A percentile compares a stretch with the other conserved stretches of the same genome.
phyloP scores from a whole-genome alignment of 352 stramenopile genomes.

The Phytopythium vexans region DNA sequence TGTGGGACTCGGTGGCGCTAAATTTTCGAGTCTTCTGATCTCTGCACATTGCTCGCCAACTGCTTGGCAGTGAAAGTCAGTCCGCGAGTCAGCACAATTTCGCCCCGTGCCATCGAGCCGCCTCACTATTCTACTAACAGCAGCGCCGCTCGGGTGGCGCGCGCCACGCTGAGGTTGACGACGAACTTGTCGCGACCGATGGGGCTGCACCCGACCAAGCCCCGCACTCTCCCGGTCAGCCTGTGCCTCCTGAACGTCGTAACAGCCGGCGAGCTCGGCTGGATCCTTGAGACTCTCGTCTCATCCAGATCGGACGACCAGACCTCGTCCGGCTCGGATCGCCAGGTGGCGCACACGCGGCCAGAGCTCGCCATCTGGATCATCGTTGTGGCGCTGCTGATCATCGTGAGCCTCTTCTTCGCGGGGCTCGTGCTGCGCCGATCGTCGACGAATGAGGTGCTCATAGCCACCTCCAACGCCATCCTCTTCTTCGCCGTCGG shows the following conservation, averaged over 20 bases:
- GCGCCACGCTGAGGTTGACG: too few species aligned
- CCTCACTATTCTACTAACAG: too few species aligned
- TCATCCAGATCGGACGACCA: not conserved
- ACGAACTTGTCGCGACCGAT: not conserved
- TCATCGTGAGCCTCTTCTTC: not conserved
- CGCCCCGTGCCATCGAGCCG: too few species aligned
- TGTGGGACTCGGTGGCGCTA: too few species aligned
- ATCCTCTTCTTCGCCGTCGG: not conserved
- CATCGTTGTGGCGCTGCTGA: not conserved
- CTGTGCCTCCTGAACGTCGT: constrained; percentile 1
- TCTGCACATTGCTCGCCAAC: too few species aligned
- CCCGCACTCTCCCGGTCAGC: not conserved
- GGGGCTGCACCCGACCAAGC: not conserved
- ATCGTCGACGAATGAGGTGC: not conserved
- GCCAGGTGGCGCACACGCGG: not conserved
- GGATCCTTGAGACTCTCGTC: not conserved
- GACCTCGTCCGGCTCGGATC: too few species aligned
- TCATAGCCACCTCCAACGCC: not conserved
- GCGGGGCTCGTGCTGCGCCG: not conserved
- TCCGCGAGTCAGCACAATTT: too few species aligned
- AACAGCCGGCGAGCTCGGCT: not conserved
- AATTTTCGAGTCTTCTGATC: too few species aligned
- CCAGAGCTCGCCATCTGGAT: not conserved
- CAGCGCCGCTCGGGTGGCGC: too few species aligned
- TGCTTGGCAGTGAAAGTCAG: too few species aligned